A percentile compares a stretch with the other conserved stretches of the same genome.
These are phyloP conservation scores for Hirschfeldia incana DNA, from an alignment of 345 rosid genomes.

Conservation along the genomic window DNA sequence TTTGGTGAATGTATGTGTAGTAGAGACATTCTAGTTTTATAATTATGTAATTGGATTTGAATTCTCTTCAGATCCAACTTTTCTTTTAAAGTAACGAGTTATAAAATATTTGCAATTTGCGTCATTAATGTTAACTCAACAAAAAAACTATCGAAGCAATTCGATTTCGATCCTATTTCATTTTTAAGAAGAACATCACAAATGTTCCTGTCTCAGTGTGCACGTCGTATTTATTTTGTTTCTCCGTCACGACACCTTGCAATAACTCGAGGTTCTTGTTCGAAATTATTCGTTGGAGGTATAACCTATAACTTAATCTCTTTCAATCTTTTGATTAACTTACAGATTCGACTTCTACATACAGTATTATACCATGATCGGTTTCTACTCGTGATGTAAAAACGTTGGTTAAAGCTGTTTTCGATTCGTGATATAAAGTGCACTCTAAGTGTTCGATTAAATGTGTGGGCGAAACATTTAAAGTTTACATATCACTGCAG, in stretches of 20 bases:
- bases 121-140: background rate
- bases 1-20: constrained; percentile 7
- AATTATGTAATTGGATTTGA: constrained; percentile 14
- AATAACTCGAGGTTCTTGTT: constrained; percentile 28
- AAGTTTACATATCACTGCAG: constrained; percentile 34
- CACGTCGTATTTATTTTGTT: background rate
- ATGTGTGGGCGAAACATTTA: background rate
- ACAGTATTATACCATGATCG: background rate
- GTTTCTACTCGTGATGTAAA: background rate
- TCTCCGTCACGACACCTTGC: constrained; percentile 12
- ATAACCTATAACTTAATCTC: background rate
- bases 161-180: background rate
- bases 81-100: background rate
- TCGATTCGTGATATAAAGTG: background rate
- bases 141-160: background rate
- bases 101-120: background rate
- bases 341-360: background rate
- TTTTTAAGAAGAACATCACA: background rate
- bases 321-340: background rate
- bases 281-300: constrained; percentile 71
- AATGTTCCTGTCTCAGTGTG: constrained; percentile 31
- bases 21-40: background rate
- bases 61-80: background rate
- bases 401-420: fast-evolving
- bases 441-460: constrained; percentile 28